Base-by-base conservation (phyloP, 805 yeast genomes). In the Sugiyamaella floridensis region DNA sequence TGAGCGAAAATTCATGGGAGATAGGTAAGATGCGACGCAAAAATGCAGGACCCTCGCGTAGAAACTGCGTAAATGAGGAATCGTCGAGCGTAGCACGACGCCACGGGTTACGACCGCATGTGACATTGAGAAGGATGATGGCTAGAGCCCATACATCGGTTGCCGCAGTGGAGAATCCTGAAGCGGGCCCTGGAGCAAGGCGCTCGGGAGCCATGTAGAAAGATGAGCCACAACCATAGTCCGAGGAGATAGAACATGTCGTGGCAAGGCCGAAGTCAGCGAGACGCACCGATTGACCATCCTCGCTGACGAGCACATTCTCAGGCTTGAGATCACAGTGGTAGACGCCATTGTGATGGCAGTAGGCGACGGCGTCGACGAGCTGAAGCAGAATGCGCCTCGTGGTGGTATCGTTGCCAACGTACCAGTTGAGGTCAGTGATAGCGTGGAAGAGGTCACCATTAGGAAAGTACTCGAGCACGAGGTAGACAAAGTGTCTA, bases 321-420 rank as follows among this genome's bases (percentile, higher is more conserved):
- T 89, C 97, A 1, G 97, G 97, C 70, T 89, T 89, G 57, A 89
- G 79, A 69, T 89, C 97, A 67, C 97, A 85, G 67, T 89, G 97
- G 65, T 82, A 90, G 22, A 90, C 81, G 14, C 85, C 83, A 54
- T 77, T 79, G 1, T 83, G 73, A 66, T 89, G 96, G 61, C 95
- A 86, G 69, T 83, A 85, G 52, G 79, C 76, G 50, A 90, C 77
- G 2, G 90, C 96, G 54, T 88, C 83, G 40, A 89, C 71, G 66
- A 90, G 74, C 67, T 90, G 97, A 12, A 77, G 63, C 51, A 84
- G 83, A 52, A 76, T 84, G 53, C 71, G 73, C 65, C 80, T 82
- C 64, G 78, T 76, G 14, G 62, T 63, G 6, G 80, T 81, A 55
- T 81, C 79, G 43, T 75, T 67, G 48, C 71, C 70, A 59, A 85